Base-by-base conservation (phyloP, 371 early-diverging fungal genomes). In the Haplosporangium sp. region DNA sequence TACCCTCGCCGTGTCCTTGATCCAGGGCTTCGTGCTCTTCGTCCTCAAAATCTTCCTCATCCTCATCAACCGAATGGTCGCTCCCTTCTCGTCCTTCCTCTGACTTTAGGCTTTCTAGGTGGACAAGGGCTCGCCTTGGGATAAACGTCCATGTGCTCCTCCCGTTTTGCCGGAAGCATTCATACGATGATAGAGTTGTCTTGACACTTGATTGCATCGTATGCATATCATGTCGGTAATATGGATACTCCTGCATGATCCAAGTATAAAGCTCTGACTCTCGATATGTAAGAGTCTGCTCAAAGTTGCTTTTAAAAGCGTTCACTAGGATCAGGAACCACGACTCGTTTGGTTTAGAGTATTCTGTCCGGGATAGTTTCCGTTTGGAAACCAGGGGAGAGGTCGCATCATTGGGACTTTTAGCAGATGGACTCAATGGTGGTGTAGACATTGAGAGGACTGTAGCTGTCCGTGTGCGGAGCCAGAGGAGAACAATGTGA, bases 291-390 rank as follows among this genome's bases (percentile, higher is more conserved):
- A 83, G 69, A 9, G 83, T 83, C 61, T 74, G 78, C 38, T 83
- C 83, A 74, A 78, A 83, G 78, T 83, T 77, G 53, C 78, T 77
- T 67, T 83, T 83, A 65, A 83, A 83, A 52, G 83, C 83, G 58
- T 83, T 83, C n/a, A 83, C 78, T 13, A 83, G 83, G 68, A 83
- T 83, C 62, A 77, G 63, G 63, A 83, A 74, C 83, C 83, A 83
- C 15, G 71, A 74, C 71, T 83, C 83, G 78, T 77, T 77, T 11
- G 83, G 83, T 42, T 77, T 83, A 20, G 69, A 61, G 38, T 73
- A 67, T n/a, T 83, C 74, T 11, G 74, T 40, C n/a, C 64, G 66
- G 9, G 67, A 68, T 37, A 58, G 72, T 13, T 64, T 70, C 64
- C 79, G 70, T 48, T 65, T 72, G 19, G 67, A 53, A 38, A 47